Evolutionary conservation across 2,329 filamentous ascomycete genomes (phyloP).

Genomic region (Fusarium staphyleae): DNA sequence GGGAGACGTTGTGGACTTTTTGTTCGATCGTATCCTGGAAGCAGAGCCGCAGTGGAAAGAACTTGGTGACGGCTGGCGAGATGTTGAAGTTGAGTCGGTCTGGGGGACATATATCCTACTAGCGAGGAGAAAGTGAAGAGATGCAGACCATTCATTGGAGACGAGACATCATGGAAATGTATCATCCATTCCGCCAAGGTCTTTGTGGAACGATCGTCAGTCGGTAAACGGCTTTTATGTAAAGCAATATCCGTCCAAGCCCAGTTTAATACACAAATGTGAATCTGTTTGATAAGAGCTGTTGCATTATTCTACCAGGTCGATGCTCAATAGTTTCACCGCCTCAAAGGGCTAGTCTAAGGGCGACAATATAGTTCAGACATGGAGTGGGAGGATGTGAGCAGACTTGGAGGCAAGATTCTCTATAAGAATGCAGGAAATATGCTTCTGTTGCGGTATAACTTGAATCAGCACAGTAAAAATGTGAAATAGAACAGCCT

Average conservation of each 20-base stretch:
- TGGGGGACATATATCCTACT: conserved; percentile 67
- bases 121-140: conserved; percentile 52
- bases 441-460: no score
- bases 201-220: not conserved
- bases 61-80: conserved; percentile 57
- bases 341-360: conserved; percentile 26
- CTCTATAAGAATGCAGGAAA: no score
- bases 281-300: conserved; percentile 20
- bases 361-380: conserved; percentile 6
- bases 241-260: conserved; percentile 2
- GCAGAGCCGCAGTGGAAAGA: conserved; percentile 61
- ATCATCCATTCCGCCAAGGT: not conserved
- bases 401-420: no score
- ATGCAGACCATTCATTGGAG: not conserved
- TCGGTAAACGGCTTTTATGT: conserved; percentile 18
- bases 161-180: not conserved
- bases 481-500: no score
- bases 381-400: not conserved
- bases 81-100: conserved; percentile 62
- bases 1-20: conserved; percentile 68
- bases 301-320: conserved; percentile 31
- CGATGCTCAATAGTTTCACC: conserved; percentile 36
- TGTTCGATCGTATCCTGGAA: conserved; percentile 65
- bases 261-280: conserved; percentile 12
- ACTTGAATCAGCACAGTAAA: no score